phyloP scores from a whole-genome alignment of 192 early-diverging fungal species.

The Gaertneriomyces sp. region DNA sequence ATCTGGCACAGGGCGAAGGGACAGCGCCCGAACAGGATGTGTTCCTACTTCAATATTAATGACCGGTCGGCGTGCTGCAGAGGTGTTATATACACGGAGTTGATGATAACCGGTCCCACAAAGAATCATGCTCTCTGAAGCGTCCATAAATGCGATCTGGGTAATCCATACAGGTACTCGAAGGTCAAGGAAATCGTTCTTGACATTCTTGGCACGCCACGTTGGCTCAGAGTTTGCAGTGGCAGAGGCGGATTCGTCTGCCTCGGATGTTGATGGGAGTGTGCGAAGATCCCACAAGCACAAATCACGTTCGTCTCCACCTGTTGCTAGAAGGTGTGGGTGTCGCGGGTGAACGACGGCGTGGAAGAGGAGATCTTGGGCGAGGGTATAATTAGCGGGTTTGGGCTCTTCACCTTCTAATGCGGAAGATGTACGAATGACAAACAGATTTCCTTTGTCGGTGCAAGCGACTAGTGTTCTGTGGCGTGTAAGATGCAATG shows the following conservation, averaged over 20 bases:
- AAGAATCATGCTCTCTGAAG: constrained; percentile 53
- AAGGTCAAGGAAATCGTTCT: constrained; percentile 74
- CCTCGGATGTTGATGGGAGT: constrained; percentile 4
- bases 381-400: constrained; percentile 29
- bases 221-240: constrained; percentile 43
- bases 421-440: constrained; percentile 19
- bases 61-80: constrained; percentile 63
- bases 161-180: constrained; percentile 87
- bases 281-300: constrained; percentile 65
- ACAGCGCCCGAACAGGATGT: constrained; percentile 59
- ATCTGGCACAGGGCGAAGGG: constrained; percentile 23
- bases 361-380: constrained; percentile 54
- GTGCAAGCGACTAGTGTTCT: constrained; percentile 31
- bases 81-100: constrained; percentile 77
- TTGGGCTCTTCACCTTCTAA: constrained; percentile 32
- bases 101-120: constrained; percentile 63
- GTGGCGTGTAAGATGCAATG: constrained; percentile 3
- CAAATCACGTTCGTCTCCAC: constrained; percentile 83
- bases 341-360: constrained; percentile 66
- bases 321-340: constrained; percentile 70
- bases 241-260: constrained; percentile 21
- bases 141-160: constrained; percentile 69
- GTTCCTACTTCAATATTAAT: constrained; percentile 64
- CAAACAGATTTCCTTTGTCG: constrained; percentile 22
- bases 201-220: constrained; percentile 81